Evolutionary conservation across 768 basidiomycete species (phyloP).

Genomic region (Lactifluus pinguis): DNA sequence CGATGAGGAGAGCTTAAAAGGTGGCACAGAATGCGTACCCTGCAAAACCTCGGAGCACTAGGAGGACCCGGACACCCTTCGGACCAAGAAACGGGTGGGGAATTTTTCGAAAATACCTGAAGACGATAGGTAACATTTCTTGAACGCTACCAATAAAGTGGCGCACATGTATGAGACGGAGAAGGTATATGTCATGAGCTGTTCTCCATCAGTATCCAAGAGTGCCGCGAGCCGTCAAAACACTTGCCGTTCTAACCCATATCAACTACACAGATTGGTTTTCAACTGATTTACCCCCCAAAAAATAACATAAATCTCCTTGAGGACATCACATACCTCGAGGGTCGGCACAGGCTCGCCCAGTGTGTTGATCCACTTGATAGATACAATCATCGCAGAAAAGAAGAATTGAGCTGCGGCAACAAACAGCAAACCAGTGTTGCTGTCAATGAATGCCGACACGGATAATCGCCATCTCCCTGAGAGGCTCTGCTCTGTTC

Average conservation of each 20-base stretch:
- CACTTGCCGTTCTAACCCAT: constrained; percentile 48
- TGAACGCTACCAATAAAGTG: background rate
- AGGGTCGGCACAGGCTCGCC: constrained; percentile 50
- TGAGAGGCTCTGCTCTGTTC: background rate
- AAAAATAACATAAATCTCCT: background rate
- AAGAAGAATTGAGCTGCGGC: constrained; percentile 49
- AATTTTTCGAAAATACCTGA: constrained; percentile 32
- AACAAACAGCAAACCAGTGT: constrained; percentile 58
- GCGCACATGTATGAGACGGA: constrained; percentile 41
- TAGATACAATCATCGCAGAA: constrained; percentile 50
- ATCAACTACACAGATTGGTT: constrained; percentile 34
- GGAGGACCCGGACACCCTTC: constrained; percentile 49
- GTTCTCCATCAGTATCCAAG: background rate
- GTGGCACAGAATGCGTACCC: constrained; percentile 33
- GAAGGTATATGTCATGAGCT: constrained; percentile 48
- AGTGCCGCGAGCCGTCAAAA: background rate
- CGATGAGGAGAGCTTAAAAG: background rate
- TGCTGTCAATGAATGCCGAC: constrained; percentile 24
- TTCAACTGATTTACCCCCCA: background rate
- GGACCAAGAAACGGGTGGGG: constrained; percentile 61
- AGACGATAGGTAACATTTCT: background rate
- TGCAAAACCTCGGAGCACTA: constrained; percentile 50
- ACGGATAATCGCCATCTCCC: background rate
- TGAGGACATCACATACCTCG: constrained; percentile 33
- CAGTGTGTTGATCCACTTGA: constrained; percentile 51